Evolutionary conservation across 108 stramenopile species (phyloP).

Genomic region (Cyclostephanos tholiformis): DNA sequence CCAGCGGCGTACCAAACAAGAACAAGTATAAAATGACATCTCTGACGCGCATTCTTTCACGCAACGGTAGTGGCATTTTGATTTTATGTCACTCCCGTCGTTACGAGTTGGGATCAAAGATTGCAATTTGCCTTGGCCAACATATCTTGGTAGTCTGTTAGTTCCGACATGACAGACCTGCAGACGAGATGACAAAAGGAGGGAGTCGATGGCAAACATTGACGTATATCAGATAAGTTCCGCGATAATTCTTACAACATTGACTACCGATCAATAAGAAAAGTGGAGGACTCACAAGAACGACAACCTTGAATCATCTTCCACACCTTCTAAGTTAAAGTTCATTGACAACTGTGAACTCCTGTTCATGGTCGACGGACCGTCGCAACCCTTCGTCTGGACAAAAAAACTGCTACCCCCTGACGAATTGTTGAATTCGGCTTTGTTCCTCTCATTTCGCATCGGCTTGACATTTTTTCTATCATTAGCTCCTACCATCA

Average conservation of each 20-base stretch:
- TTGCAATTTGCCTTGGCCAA: background rate
- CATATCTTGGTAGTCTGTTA: constrained; percentile 31
- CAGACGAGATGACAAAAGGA: background rate
- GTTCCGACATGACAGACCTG: constrained; percentile 44
- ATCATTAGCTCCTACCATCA: constrained; percentile 28
- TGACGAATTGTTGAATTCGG: too few species aligned
- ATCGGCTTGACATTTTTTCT: background rate
- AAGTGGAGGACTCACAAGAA: constrained; percentile 27
- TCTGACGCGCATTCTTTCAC: constrained; percentile 26
- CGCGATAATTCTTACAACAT: background rate
- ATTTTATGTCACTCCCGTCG: too few species aligned
- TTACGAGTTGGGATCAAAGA: too few species aligned
- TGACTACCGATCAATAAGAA: background rate
- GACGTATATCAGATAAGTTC: constrained; percentile 1
- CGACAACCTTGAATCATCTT: constrained; percentile 39
- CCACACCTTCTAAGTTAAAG: constrained; percentile 17
- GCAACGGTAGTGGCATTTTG: constrained; percentile 9
- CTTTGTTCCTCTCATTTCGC: constrained; percentile 19
- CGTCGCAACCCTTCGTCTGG: constrained; percentile 33
- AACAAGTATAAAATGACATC: background rate
- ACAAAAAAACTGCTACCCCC: too few species aligned
- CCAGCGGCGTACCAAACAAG: too few species aligned
- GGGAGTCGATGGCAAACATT: background rate
- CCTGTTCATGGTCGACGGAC: constrained; percentile 11
- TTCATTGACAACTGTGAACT: constrained; percentile 22